Evolutionary conservation across 257 asterid species (phyloP).

Genomic region (Ophiorrhiza pumila): DNA sequence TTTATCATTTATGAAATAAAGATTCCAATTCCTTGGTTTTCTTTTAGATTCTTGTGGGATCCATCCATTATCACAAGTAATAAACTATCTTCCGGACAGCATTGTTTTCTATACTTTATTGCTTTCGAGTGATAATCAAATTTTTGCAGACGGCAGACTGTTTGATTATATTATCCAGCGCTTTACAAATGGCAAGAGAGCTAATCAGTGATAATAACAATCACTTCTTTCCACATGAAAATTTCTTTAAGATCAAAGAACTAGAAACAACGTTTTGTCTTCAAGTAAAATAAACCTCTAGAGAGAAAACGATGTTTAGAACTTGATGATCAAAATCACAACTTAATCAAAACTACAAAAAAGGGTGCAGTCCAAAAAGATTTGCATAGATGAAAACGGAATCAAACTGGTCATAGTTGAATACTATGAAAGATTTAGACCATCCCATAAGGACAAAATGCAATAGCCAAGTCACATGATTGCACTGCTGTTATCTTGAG

Average conservation of each 20-base stretch:
- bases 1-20: too few relatives aligned
- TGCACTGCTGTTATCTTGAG: too few relatives aligned
- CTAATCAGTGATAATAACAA: not conserved
- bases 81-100: not conserved
- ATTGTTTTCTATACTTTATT: not conserved
- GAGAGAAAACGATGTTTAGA: not conserved
- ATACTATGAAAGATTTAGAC: not conserved
- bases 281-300: not conserved
- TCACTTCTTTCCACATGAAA: not conserved
- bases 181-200: not conserved
- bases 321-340: too few relatives aligned
- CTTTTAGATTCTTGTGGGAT: too few relatives aligned
- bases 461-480: not conserved
- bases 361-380: not conserved
- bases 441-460: not conserved
- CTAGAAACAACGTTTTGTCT: not conserved
- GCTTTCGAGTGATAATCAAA: slow-evolving; percentile 8
- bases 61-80: too few relatives aligned
- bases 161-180: not conserved
- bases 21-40: too few relatives aligned
- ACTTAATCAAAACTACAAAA: not conserved
- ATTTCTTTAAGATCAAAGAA: not conserved
- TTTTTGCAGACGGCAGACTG: not conserved
- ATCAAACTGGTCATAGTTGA: not conserved
- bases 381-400: not conserved